Percentiles rank a stretch among this genome's conserved stretches.
These are phyloP conservation scores for Penicillium sp. DNA, from an alignment of 2,329 filamentous ascomycete species.

Conservation along the genomic window DNA sequence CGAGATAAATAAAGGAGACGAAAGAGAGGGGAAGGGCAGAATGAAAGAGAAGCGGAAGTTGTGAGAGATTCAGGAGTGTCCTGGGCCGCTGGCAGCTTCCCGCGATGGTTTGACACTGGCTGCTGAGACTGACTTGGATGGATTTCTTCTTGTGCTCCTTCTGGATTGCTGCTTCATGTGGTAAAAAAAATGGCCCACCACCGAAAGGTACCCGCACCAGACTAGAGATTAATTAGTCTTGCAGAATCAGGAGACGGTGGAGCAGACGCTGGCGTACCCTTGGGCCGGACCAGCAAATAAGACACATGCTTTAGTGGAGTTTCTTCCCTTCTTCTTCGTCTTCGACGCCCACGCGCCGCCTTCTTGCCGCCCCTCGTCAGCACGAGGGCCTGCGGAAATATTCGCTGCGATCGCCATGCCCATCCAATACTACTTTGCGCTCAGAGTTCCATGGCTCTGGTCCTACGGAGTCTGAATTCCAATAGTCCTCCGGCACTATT, in stretches of 20 bases:
- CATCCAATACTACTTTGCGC: neutral
- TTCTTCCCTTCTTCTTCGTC: neutral
- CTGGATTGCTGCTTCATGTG: neutral
- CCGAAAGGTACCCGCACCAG: conserved; percentile 15
- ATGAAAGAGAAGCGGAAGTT: neutral
- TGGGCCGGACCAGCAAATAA: conserved; percentile 11
- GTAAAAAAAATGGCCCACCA: neutral
- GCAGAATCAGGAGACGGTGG: conserved; percentile 22
- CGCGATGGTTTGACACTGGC: conserved; percentile 5
- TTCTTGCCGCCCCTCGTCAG: neutral
- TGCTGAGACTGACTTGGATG: neutral
- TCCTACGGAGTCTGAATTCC: neutral
- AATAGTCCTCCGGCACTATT: conserved; percentile 7
- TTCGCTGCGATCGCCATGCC: neutral
- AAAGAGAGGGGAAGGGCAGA: conserved; percentile 5
- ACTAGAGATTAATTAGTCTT: conserved; percentile 18
- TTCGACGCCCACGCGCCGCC: conserved; percentile 5
- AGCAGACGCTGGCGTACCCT: conserved; percentile 15
- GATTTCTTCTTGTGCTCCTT: conserved; percentile 5
- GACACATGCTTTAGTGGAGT: conserved; percentile 5
- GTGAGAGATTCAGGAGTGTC: conserved; percentile 12
- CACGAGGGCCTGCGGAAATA: conserved; percentile 9
- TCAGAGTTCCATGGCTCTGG: conserved; percentile 13
- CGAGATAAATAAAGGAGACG: conserved; percentile 2
- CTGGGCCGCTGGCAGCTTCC: neutral